Evolutionary conservation across 2,329 filamentous ascomycete genomes (phyloP), one percentile per base, ranked within the genome.

Genomic region (Helicocarpus griseus): DNA sequence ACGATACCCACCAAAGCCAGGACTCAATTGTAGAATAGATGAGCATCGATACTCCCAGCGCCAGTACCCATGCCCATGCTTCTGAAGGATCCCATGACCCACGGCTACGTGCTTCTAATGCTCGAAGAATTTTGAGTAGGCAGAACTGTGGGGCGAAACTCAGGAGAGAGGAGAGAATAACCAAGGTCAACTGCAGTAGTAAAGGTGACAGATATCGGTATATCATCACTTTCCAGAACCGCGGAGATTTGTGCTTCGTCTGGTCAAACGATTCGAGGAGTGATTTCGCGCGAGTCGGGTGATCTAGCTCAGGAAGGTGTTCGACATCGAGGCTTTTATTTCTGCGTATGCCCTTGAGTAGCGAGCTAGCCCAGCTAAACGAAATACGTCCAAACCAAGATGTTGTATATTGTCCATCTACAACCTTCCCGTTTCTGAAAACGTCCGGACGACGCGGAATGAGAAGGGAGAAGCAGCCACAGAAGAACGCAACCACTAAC

Each of bases 101-200:
- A 1, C 63, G 61, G 4, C 69, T 65, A 11, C 78, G 74, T 13
- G 63, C 64, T 65, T 91, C 86, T 7, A 91, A 73, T 1, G 79
- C 74, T 31, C 73, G 74, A 19, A 91, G 75, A 11, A 91, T 77
- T 44, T 79, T 77, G 52, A 83, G 74, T 56, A 87, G 80, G 26
- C 82, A 78, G 64, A 83, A 80, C 60, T 88, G 87, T 0, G 87
- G 87, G 0, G 80, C 77, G 53, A 89, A 82, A 51, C 80, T 81
- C n/a, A 85, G 59, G 28, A 83, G 58, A 7, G 79, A 77, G 19
- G 75, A 73, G 5, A 75, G 54, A 1, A 80, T 53, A 11, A 80
- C 81, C 6, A 86, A 62, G 1, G 68, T 43, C 70, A 79, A 82
- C 66, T 89, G 86, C 7, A 79, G 51, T 1, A 73, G 58, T 36